These are phyloP conservation scores for Pontederia crassipes DNA, from an alignment of 176 grass and related monocot genomes.

Conservation along the genomic window DNA sequence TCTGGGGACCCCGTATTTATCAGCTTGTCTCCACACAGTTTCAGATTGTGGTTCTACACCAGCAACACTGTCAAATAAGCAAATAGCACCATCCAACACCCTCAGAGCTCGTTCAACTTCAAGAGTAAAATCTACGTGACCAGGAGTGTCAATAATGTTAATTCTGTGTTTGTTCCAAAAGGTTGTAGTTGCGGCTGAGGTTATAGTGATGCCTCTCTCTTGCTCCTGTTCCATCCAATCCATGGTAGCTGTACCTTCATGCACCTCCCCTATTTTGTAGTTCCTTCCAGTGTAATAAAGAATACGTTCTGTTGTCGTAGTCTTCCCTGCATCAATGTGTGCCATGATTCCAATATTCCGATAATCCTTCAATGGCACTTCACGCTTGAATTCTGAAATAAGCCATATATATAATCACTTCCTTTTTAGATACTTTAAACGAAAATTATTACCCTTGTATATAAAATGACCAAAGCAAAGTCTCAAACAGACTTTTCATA, in stretches of 20 bases:
- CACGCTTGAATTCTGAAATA: conserved; percentile 27
- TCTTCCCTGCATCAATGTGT: conserved; percentile 98
- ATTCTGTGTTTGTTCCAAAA: conserved; percentile 98
- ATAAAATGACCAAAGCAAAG: no score
- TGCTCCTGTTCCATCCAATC: conserved; percentile 99
- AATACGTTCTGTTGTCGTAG: conserved; percentile 91
- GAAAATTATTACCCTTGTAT: neutral
- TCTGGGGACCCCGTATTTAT: conserved; percentile 92
- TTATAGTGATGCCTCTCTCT: conserved; percentile 95
- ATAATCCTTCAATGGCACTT: conserved; percentile 66
- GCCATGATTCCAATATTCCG: conserved; percentile 99
- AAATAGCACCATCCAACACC: conserved; percentile 92
- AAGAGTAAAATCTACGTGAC: conserved; percentile 95
- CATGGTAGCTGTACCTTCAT: conserved; percentile 94
- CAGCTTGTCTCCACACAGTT: conserved; percentile 96
- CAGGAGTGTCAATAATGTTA: conserved; percentile 97
- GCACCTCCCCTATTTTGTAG: conserved; percentile 98
- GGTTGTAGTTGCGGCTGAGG: conserved; percentile 89
- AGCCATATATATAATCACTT: conserved; percentile 9
- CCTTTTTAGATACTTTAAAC: neutral
- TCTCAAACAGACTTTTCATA: no score
- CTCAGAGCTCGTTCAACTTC: conserved; percentile 96
- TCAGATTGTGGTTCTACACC: conserved; percentile 97
- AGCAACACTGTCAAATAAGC: conserved; percentile 96
- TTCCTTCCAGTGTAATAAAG: conserved; percentile 94